Conservation (phyloP, 202 grass and related monocot genomes). For the Cymbopogon flexuosus region DNA sequence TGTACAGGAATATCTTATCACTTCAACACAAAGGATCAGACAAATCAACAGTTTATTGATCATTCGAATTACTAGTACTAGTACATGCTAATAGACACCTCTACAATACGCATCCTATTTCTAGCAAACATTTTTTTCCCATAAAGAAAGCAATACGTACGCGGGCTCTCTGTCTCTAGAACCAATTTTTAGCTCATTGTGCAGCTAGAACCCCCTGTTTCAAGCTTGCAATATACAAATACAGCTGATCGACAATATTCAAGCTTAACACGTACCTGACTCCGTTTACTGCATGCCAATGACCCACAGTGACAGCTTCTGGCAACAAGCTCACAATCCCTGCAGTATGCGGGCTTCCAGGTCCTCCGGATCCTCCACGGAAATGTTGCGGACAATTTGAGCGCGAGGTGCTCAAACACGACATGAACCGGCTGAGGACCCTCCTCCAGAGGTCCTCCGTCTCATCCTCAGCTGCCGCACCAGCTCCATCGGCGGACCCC, state of each 20-base stretch:
- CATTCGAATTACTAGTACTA: too few species aligned
- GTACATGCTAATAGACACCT: too few species aligned
- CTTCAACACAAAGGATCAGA: too few species aligned
- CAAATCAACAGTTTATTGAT: too few species aligned
- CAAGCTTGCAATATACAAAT: background rate
- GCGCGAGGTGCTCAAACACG: background rate
- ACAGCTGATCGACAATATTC: background rate
- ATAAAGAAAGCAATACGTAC: too few species aligned
- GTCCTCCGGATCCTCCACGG: background rate
- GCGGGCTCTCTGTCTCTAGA: too few species aligned
- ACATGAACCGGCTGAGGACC: conserved; percentile 9
- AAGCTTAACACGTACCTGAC: background rate
- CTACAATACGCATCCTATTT: too few species aligned
- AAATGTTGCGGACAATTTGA: background rate
- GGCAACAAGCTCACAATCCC: conserved; percentile 33
- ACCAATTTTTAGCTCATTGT: background rate
- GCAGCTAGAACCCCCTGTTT: background rate
- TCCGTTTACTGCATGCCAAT: background rate
- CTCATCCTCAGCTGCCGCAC: too few species aligned
- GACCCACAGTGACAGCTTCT: background rate
- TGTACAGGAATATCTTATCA: too few species aligned
- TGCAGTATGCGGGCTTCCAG: background rate
- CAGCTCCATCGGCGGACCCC: background rate
- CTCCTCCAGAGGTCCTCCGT: background rate
- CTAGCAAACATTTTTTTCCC: too few species aligned